Conservation (phyloP, 2,329 filamentous ascomycete genomes). For the Ustulina deusta region DNA sequence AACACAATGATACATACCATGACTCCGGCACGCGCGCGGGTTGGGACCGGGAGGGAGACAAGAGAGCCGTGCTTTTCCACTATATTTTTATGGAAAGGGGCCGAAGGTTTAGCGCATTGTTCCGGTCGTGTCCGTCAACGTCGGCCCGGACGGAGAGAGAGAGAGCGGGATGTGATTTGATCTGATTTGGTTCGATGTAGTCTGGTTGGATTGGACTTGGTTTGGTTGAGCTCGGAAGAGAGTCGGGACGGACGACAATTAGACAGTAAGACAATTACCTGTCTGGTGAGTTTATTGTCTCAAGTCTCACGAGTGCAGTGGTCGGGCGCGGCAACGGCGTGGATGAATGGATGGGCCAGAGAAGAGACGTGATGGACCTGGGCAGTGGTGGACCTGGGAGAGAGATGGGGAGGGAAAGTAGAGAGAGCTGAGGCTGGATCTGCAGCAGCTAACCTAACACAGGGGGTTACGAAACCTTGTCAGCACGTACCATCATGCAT, state of each 20-base stretch:
- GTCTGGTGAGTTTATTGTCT: not conserved
- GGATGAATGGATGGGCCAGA: not conserved
- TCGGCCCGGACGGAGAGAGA: conserved; percentile 9
- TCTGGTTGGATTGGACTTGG: not conserved
- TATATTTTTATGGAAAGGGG: conserved; percentile 25
- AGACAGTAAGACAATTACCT: not conserved
- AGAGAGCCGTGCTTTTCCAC: conserved; percentile 26
- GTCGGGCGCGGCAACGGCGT: not conserved
- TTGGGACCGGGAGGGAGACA: conserved; percentile 3
- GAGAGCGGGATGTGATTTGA: not conserved
- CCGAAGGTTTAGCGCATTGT: conserved; percentile 29
- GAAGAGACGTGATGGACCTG: not conserved
- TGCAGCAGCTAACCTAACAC: conserved; percentile 18
- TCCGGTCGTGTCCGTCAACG: conserved; percentile 28
- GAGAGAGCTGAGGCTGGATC: conserved; percentile 18
- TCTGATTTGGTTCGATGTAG: not conserved
- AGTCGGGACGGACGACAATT: too few relatives aligned
- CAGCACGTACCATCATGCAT: not conserved
- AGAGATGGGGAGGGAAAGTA: not conserved
- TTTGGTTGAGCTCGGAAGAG: not conserved
- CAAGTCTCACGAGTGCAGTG: not conserved
- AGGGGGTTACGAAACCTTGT: conserved; percentile 2
- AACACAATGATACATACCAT: conserved; percentile 34
- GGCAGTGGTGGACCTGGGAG: not conserved
- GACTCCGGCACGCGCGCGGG: conserved; percentile 20